These are phyloP conservation scores for Didymella sp. DNA, from an alignment of 2,329 filamentous ascomycete species.

Conservation along the genomic window DNA sequence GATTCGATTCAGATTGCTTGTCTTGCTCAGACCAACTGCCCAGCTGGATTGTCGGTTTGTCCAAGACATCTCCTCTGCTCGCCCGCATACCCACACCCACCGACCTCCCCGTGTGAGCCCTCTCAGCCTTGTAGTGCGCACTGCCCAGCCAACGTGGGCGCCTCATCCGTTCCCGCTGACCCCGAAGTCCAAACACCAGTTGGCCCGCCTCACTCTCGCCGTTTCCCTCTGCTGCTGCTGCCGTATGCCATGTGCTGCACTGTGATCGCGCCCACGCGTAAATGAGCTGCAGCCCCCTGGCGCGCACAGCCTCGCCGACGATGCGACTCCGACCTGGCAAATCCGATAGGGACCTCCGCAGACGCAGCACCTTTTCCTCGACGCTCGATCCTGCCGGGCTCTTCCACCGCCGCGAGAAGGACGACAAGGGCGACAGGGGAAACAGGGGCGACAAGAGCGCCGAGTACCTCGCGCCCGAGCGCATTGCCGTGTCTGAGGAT, in stretches of 20 bases:
- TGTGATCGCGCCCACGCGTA: slow-evolving; percentile 39
- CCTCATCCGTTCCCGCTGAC: slow-evolving; percentile 5
- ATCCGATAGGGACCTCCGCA: slow-evolving; percentile 50
- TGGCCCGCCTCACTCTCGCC: neutral
- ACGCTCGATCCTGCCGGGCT: slow-evolving; percentile 51
- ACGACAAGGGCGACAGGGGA: slow-evolving; percentile 35
- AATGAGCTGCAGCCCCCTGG: slow-evolving; percentile 44
- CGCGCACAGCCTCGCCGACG: slow-evolving; percentile 33
- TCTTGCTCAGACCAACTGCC: too few species aligned
- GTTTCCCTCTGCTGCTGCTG: slow-evolving; percentile 14
- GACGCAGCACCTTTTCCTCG: slow-evolving; percentile 50
- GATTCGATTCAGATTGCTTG: too few species aligned
- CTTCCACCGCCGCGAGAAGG: slow-evolving; percentile 46
- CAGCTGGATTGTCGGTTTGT: neutral
- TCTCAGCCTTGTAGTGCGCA: neutral
- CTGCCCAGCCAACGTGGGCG: neutral
- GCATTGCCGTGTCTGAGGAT: slow-evolving; percentile 45
- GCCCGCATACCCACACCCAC: too few species aligned
- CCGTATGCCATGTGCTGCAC: slow-evolving; percentile 45
- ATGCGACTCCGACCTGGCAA: slow-evolving; percentile 52
- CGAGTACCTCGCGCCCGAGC: slow-evolving; percentile 23
- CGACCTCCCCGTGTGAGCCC: neutral
- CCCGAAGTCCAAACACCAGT: neutral
- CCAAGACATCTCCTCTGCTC: neutral
- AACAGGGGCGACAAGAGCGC: slow-evolving; percentile 28